Conservation (phyloP, 2,329 filamentous ascomycete species). For the Colletotrichum navitas region DNA sequence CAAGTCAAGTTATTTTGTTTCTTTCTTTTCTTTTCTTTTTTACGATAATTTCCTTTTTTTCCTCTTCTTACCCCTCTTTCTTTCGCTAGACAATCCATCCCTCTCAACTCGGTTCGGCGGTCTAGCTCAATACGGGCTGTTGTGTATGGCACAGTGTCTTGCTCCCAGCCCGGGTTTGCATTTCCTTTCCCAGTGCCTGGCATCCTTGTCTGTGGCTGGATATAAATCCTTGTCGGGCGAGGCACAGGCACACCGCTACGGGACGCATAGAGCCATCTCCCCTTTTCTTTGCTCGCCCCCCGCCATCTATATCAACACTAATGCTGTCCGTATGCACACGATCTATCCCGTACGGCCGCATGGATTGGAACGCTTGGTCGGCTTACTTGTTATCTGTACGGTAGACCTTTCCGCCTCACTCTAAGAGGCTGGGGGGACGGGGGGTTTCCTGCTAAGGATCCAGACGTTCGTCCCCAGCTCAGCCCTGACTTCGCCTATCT, state of each 20-base stretch:
- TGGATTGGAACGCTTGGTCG: not conserved
- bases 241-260: conserved; percentile 29
- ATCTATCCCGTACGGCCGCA: conserved; percentile 39
- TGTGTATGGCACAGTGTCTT: no score
- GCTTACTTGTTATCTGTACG: conserved; percentile 26
- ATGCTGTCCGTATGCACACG: conserved; percentile 31
- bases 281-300: conserved; percentile 13
- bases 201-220: conserved; percentile 7
- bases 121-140: not conserved
- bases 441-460: conserved; percentile 4
- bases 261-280: not conserved
- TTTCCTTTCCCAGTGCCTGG: not conserved
- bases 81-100: not conserved
- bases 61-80: not conserved
- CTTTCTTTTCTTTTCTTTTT: conserved; percentile 4
- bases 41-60: not conserved
- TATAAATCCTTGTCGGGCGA: not conserved
- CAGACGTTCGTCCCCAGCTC: conserved; percentile 1
- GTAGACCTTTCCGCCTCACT: conserved; percentile 23
- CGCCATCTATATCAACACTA: conserved; percentile 34
- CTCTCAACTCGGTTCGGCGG: not conserved
- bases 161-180: not conserved
- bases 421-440: not conserved
- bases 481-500: conserved; percentile 10
- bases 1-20: not conserved